Evolutionary conservation across 1,284 basidiomycete genomes (phyloP).

Genomic region (Moesziomyces parantarcticus): DNA sequence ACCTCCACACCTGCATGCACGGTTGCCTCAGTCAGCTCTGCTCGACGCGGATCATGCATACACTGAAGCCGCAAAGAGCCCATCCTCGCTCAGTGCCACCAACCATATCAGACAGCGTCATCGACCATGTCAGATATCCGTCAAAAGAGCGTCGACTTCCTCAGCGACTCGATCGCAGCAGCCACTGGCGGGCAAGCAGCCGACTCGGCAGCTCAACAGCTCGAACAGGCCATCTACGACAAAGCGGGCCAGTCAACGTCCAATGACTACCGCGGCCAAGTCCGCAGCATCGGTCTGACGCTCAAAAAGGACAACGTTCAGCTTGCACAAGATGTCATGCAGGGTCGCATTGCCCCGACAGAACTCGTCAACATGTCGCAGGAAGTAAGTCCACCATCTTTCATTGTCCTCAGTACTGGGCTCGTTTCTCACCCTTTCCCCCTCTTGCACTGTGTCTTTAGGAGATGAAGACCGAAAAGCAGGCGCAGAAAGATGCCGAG

Average conservation of each 20-base stretch:
- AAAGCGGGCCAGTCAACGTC: constrained; percentile 32
- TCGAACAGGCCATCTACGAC: constrained; percentile 36
- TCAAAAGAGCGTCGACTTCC: constrained; percentile 31
- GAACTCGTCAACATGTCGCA: constrained; percentile 32
- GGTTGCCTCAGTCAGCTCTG: constrained; percentile 26
- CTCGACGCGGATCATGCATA: not conserved
- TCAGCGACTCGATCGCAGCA: constrained; percentile 32
- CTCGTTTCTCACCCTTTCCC: not conserved
- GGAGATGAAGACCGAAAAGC: constrained; percentile 38
- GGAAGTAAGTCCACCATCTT: constrained; percentile 26
- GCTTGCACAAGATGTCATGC: constrained; percentile 24
- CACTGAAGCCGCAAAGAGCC: not conserved
- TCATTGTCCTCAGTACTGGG: not conserved
- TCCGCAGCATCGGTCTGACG: constrained; percentile 37
- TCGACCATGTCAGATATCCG: constrained; percentile 37
- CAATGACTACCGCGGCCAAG: constrained; percentile 41
- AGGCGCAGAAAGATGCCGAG: constrained; percentile 28
- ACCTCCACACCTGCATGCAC: constrained; percentile 27
- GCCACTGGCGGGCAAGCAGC: constrained; percentile 23
- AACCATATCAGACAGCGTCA: not conserved
- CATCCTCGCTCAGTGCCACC: not conserved
- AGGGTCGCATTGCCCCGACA: constrained; percentile 6
- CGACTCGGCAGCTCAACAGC: constrained; percentile 15
- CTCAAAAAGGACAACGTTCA: constrained; percentile 47
- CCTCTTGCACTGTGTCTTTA: constrained; percentile 2